Percentiles rank a stretch among this genome's conserved stretches.
phyloP scores from a whole-genome alignment of 352 stramenopile genomes.

The Phytophthora vignae region DNA sequence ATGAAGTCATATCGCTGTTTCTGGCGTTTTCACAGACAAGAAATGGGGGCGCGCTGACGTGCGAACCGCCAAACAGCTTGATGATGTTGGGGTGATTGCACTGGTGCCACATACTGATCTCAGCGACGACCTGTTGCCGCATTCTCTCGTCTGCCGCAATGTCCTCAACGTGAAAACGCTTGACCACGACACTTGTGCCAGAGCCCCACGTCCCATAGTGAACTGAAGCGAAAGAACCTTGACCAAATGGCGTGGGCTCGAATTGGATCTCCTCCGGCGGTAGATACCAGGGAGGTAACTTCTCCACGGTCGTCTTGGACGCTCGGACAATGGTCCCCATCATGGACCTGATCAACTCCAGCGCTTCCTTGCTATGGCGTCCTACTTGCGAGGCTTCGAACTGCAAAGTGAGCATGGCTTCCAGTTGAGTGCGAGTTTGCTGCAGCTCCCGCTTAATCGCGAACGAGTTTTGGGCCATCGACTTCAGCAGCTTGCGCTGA shows the following conservation, averaged over 20 bases:
- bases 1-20: conserved; percentile 24
- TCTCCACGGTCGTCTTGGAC: neutral
- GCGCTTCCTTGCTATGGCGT: neutral
- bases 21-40: conserved; percentile 36
- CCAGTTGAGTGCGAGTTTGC: neutral
- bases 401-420: conserved; percentile 1
- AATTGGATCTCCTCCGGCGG: conserved; percentile 17
- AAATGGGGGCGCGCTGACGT: conserved; percentile 33
- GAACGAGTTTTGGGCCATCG: neutral
- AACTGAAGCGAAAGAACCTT: conserved; percentile 21
- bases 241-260: conserved; percentile 12
- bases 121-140: conserved; percentile 13
- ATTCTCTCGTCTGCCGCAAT: neutral
- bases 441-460: neutral
- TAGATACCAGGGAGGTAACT: conserved; percentile 17
- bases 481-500: neutral
- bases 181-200: conserved; percentile 37
- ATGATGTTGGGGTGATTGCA: conserved; percentile 26
- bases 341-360: conserved; percentile 10
- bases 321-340: neutral
- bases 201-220: conserved; percentile 29
- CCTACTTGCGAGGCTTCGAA: neutral
- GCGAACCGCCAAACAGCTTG: conserved; percentile 39
- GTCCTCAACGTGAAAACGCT: conserved; percentile 25
- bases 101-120: conserved; percentile 32